Base-by-base conservation (phyloP, 352 stramenopile species). In the Globisporangium parvum region DNA sequence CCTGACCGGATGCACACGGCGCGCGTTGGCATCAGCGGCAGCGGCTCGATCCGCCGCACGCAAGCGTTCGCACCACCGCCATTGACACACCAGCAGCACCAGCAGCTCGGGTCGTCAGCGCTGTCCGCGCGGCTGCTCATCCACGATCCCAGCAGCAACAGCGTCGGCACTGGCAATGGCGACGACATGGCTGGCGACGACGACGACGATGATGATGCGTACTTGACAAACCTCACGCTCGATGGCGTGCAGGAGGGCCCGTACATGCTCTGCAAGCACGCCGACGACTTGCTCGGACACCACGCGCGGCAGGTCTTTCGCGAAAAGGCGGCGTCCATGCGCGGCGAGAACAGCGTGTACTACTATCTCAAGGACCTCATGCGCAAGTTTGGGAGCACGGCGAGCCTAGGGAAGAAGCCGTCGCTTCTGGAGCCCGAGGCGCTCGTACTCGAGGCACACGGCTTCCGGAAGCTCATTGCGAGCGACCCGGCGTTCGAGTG, bases 321-420 rank as follows among this genome's bases (percentile, higher is more conserved):
- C n/a, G 82, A 89, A 59, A 93, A 91, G 60, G 82, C 82, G 18
- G 72, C 80, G 33, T 90, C 80, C 9, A 89, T 87, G 75, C 81
- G 81, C 17, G 82, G 77, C 10, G 73, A 86, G 57, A 93, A 93
- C 64, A 80, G 77, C 52, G 83, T 93, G 40, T 93, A 88, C 66
- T 93, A 89, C 69, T 89, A 87, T 57, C 63, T 93, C 41, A 93
- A 93, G 59, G 78, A 87, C n/a, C 62, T 91, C 23, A 86, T 93
- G 70, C 77, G 73, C 54, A 81, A 70, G 47, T 91, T 88, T 42
- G 75, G 51, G 62, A 77, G 63, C 61, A 73, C 18, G 26, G 2
- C 11, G 5, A 85, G 42, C 46, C 69, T 23, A 53, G 15, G 63
- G 42, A 65, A 77, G 48, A 85, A 77, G 58, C 37, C 63, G 18